Base-by-base conservation (phyloP, 2,329 filamentous ascomycete species). In the Cladophialophora yegresii region DNA sequence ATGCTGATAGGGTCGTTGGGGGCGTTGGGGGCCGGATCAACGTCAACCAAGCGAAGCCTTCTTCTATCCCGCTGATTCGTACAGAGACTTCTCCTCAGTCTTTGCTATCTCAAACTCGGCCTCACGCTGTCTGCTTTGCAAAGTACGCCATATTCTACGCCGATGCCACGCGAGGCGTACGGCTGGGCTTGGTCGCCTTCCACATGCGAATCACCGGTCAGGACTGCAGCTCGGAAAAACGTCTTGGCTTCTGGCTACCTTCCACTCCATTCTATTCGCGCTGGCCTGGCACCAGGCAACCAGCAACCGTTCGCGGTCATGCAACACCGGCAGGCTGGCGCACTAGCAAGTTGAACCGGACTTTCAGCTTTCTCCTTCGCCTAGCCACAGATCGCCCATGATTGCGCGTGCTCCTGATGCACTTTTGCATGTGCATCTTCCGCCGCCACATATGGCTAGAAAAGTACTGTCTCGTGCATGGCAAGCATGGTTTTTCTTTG, bases 241-340 rank as follows among this genome's bases (percentile, higher is more conserved):
- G 50, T 51, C 32, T 30, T n/a, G 59, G 28, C 50, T 57, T 53
- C 61, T 32, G 26, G 23, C 22, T 6, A 43, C 5, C 55, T 58
- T 56, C 61, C 26, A 23, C 16, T 30, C 16, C 62, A 45, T 43
- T 51, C 32, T 12, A 64, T 64, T 60, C 28, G 62, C 58, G 45
- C 57, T 51, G 47, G 23, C 12, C 62, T 43, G 22, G 13, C 62
- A 54, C 47, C 33, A 60, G 62, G 62, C 62, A 45, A 51, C 62
- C 62, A 59, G 54, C 54, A 58, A 53, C 26, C 28, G 28, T 33
- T 28, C n/a, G 8, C n/a, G 47, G 36, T 12, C 47, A 50, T 59
- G 47, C 57, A 50, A 50, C 12, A 13, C 9, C 4, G n/a, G 13
- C 36, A 43, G 16, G 16, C 36, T 50, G 8, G 26, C 20, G 47